Evolutionary conservation across 2,329 filamentous ascomycete species (phyloP), one percentile per base, ranked within the genome.

Genomic region (Curvularia eragrostidis): DNA sequence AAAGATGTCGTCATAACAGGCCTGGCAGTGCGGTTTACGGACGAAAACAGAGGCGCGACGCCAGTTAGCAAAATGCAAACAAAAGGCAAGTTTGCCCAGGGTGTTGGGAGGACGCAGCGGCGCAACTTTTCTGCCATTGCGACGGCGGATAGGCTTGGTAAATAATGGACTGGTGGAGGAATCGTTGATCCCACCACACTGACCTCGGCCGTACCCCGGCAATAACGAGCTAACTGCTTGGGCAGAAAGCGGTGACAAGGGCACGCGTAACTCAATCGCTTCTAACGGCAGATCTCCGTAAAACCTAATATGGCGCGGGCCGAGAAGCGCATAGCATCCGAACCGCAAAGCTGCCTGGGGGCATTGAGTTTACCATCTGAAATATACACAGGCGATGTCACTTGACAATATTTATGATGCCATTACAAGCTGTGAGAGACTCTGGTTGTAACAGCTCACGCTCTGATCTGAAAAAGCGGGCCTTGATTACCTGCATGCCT

Each of bases 1-100:
- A 44, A 49, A 41, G 13, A 54, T 53, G 56, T 48, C 56, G 59
- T 59, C 59, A 62, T 62, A 32, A 41, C 49, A 44, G 50, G 32
- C 5, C 6, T 34, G 32, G 32, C 13, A 6, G n/a, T 34, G 32
- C 3, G 32, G n/a, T 5, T 34, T 34, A 13, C 0, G 32, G 7
- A 24, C 18, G 2, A 36, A 19, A 26, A n/a, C n/a, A n/a, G n/a
- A 4, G 10, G 30, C 5, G 41, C 41, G 10, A 18, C 21, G 6
- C 32, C 21, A 38, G 13, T 23, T 19, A n/a, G 15, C 3, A 39
- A 49, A 19, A 19, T 38, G 41, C 10, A 19, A 21, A n/a, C 2
- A 15, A 52, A 23, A 36, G 24, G n/a, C 24, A 5, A 3, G 21
- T 23, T 18, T 10, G 39, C 23, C 3, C 12, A 15, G 23, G 13